These are phyloP conservation scores for Elymus sibiricus DNA, from an alignment of 176 grass and related monocot species.

Conservation along the genomic window DNA sequence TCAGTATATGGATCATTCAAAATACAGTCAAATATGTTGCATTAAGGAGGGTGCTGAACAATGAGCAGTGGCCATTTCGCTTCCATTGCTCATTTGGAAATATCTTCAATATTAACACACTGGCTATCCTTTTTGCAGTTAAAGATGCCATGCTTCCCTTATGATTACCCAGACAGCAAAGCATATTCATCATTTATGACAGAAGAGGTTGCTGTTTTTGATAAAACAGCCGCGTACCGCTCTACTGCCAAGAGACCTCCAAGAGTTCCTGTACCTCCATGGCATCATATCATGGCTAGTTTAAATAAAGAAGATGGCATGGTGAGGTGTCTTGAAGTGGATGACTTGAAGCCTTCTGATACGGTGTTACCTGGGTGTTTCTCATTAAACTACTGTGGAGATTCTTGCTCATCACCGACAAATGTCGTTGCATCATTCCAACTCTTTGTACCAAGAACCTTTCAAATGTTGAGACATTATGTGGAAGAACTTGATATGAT, in stretches of 20 bases:
- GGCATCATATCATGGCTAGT: slow-evolving; percentile 49
- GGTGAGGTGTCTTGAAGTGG: slow-evolving; percentile 16
- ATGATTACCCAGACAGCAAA: slow-evolving; percentile 87
- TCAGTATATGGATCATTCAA: not conserved
- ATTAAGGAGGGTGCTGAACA: not conserved
- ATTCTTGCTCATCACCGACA: slow-evolving; percentile 8
- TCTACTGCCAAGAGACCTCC: slow-evolving; percentile 58
- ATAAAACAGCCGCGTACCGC: slow-evolving; percentile 40
- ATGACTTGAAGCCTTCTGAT: slow-evolving; percentile 8
- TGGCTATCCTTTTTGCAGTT: slow-evolving; percentile 38
- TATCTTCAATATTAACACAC: slow-evolving; percentile 14
- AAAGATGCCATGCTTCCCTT: slow-evolving; percentile 73
- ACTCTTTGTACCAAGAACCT: slow-evolving; percentile 53
- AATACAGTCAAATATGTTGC: not conserved
- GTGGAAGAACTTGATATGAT: slow-evolving; percentile 44
- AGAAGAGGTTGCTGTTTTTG: slow-evolving; percentile 42
- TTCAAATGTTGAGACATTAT: slow-evolving; percentile 41
- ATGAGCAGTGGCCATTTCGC: not conserved
- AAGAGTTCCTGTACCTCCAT: slow-evolving; percentile 50
- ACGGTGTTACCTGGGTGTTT: slow-evolving; percentile 14
- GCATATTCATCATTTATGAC: slow-evolving; percentile 54
- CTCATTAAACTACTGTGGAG: slow-evolving; percentile 13
- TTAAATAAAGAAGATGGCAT: slow-evolving; percentile 31
- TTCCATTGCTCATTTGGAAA: slow-evolving; percentile 7
- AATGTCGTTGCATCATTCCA: slow-evolving; percentile 18